Base-by-base conservation (phyloP, 1,284 basidiomycete species). In the Sutorius eximius region DNA sequence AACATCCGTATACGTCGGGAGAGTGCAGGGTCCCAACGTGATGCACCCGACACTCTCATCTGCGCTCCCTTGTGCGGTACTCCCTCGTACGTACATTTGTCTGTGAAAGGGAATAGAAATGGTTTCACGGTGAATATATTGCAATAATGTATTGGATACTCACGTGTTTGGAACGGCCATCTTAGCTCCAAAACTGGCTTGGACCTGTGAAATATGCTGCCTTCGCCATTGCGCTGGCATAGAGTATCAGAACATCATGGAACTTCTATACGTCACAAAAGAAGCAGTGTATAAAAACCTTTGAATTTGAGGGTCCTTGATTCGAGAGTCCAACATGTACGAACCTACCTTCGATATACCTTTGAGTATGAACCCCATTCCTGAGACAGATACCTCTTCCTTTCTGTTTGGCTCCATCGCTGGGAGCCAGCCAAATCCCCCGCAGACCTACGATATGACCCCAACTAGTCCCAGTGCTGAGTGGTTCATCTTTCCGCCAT, bases 281-380 rank as follows among this genome's bases (percentile, higher is more conserved):
- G 34, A 36, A 10, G 7, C n/a, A 10, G 8, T 9, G 16, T 36
- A 36, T 36, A 36, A n/a, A 55, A 32, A 13, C 5, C 33, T 2
- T 29, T 27, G 43, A 7, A 29, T 27, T 32, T 42, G 32, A 5
- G 30, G 13, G n/a, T n/a, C 3, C 10, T 20, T 22, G 11, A 18
- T 41, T 37, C 11, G 9, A 45, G 27, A 45, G 20, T 27, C 15
- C 10, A 18, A 59, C 18, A 42, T 62, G 46, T 24, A 60, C 40
- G 34, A 30, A 46, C 52, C 27, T 24, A 27, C 32, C 33, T 12
- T 40, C n/a, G 18, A 36, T 15, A 38, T 18, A 40, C 45, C 15
- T 4, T 13, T 8, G 22, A 22, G 36, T 5, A 27, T n/a, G 34
- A 24, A 18, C 11, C n/a, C 36, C 45, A 32, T 30, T 30, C 27